Base-by-base conservation (phyloP, 352 stramenopile genomes). In the Blastocystis sp. region DNA sequence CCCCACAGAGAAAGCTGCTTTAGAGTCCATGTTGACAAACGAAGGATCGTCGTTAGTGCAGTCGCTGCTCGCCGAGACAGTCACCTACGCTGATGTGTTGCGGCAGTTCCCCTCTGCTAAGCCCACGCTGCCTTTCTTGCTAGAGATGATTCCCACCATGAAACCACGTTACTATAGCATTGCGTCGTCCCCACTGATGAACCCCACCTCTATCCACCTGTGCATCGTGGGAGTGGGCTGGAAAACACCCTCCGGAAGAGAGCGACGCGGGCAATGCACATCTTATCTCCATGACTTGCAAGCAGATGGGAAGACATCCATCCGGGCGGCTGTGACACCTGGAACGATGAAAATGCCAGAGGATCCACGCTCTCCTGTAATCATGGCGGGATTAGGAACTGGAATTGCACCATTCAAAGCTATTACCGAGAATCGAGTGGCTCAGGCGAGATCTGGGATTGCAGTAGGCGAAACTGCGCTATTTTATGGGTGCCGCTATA, bases 401-500 rank as follows among this genome's bases (percentile, higher is more conserved):
- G 94, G 94, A 79, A 95, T 96, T 92, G 94, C 94, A 43, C 94
- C 94, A 64, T 96, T 96, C 93, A 93, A 94, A 37, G 93, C 94
- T n/a, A 95, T 96, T 88, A 94, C 96, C 79, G 93, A 96, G 76
- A 92, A 96, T 90, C 93, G 94, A 26, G 93, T 93, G 39, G 94
- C 93, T 90, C 90, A 95, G 82, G 93, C 93, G 79, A 53, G 90
- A 53, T 26, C 47, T 34, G 90, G 82, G 79, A 8, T 92, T 9
- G 43, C 56, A 18, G 93, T 96, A 9, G 94, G 93, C 18, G 93
- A 93, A 0, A 92, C 96, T 24, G 93, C 93, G 45, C 91, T 96
- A 20, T 96, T 98, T 93, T 99, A 98, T 93, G 96, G 97, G 78
- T 97, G 95, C 91, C 96, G 96, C 65, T 93, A 94, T 90, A 93